Conservation (phyloP, 495 filamentous ascomycete genomes). For the Friedmanniomyces endolithicus region DNA sequence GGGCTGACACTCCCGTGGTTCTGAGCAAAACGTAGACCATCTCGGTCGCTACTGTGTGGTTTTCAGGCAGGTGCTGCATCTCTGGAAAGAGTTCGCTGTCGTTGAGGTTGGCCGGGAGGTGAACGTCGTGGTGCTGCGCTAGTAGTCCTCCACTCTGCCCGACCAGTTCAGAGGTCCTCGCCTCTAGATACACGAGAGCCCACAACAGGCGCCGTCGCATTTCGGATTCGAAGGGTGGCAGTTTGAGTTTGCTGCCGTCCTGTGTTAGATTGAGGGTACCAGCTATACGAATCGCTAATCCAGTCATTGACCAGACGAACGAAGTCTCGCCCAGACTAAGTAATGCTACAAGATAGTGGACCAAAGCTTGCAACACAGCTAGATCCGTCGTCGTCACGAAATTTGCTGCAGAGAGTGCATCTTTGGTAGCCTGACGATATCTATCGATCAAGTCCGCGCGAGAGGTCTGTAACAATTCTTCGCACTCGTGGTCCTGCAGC, state of each 20-base stretch:
- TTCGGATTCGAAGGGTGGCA: constrained; percentile 27
- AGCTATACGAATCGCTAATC: constrained; percentile 34
- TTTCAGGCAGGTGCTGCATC: constrained; percentile 5
- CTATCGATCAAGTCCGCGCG: not conserved
- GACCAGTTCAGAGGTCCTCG: constrained; percentile 30
- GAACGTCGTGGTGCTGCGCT: not conserved
- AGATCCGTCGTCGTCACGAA: constrained; percentile 11
- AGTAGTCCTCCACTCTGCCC: constrained; percentile 48
- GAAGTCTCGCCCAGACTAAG: not conserved
- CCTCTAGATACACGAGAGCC: constrained; percentile 25
- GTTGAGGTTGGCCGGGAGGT: constrained; percentile 15
- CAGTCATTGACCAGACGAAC: constrained; percentile 22
- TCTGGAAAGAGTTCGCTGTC: constrained; percentile 10
- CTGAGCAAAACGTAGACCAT: constrained; percentile 13
- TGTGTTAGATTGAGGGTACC: constrained; percentile 34
- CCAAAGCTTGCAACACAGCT: constrained; percentile 10
- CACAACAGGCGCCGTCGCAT: constrained; percentile 31
- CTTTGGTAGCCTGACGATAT: constrained; percentile 11
- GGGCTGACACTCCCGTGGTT: not conserved
- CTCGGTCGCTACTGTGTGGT: constrained; percentile 4
- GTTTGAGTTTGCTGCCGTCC: constrained; percentile 18
- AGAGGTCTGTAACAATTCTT: not conserved
- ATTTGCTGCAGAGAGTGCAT: constrained; percentile 8
- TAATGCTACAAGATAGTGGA: constrained; percentile 9
- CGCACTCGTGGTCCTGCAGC: constrained; percentile 12